Evolutionary conservation across 768 basidiomycete species (phyloP), one percentile per base, ranked within the genome.

Genomic region (Panaeolus papilionaceus): DNA sequence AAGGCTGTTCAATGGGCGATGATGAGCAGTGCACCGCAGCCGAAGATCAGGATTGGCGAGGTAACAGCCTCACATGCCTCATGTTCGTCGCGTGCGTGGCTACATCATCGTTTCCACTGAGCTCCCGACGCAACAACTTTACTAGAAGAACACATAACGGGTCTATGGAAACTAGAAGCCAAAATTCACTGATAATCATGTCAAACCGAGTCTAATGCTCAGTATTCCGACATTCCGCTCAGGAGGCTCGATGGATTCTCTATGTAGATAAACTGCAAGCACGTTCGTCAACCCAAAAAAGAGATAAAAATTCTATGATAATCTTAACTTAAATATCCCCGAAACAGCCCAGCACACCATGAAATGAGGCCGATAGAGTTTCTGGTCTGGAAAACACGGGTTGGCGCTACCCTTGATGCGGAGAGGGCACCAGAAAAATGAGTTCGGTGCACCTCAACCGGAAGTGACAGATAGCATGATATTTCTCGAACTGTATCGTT

Each of bases 331-430:
- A 37, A 58, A 58, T 58, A 58, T 58, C 54, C 54, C 54, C 54
- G 54, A 18, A 33, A 58, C 40, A 33, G 16, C 33, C 7, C 20
- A 51, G 16, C 28, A 37, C 28, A 37, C 20, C 33, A 58, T 14
- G 54, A 18, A 58, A 58, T 16, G 33, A 58, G 54, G 54, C 54
- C 14, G 9, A n/a, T n/a, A 58, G n/a, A 23, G 14, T 58, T 58
- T 58, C 54, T 58, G 54, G 54, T 58, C 54, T 58, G 54, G 54
- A 58, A 58, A 58, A 58, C 54, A 58, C 54, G 54, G 54, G 54
- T 7, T 4, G 26, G 4, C 3, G 54, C 9, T 7, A 33, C 11
- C 54, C 26, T 58, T 58, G 54, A 33, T 58, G 33, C 4, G 14
- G 23, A 28, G 49, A 51, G 54, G 20, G 45, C 45, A 37, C 33